Evolutionary conservation across 805 yeast genomes (phyloP).

Genomic region (Candida piceae): DNA sequence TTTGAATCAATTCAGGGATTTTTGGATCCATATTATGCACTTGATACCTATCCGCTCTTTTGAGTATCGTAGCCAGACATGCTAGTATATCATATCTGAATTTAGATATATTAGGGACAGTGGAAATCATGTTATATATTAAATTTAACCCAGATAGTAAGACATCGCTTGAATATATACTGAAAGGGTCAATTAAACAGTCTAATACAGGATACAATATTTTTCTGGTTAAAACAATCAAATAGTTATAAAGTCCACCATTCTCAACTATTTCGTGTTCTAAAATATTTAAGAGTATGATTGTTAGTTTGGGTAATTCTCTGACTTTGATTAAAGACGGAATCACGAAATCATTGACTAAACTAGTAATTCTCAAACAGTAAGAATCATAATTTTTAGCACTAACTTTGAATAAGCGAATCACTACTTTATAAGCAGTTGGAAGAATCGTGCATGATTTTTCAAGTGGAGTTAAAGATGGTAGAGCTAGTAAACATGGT

Average conservation of each 20-base stretch:
- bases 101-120: not conserved
- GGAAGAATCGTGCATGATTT: slow-evolving; percentile 19
- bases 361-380: slow-evolving; percentile 11
- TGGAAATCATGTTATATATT: slow-evolving; percentile 1
- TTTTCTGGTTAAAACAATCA: slow-evolving; percentile 16
- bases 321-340: slow-evolving; percentile 23
- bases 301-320: slow-evolving; percentile 22
- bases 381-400: slow-evolving; percentile 5
- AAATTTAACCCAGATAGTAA: slow-evolving; percentile 6
- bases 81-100: slow-evolving; percentile 25
- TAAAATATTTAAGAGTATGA: slow-evolving; percentile 8
- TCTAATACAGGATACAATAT: slow-evolving; percentile 21
- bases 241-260: slow-evolving; percentile 12
- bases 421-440: slow-evolving; percentile 18
- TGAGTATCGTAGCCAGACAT: slow-evolving; percentile 10
- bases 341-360: slow-evolving; percentile 24
- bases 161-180: slow-evolving; percentile 11
- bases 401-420: slow-evolving; percentile 11
- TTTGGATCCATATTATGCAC: not conserved
- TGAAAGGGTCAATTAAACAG: slow-evolving; percentile 23
- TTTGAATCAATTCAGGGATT: not conserved
- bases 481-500: slow-evolving; percentile 27
- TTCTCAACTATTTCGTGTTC: slow-evolving; percentile 4
- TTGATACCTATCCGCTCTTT: slow-evolving; percentile 9
- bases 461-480: slow-evolving; percentile 24